Evolutionary conservation across 164 flowering plant species (phyloP), one percentile per base, ranked within the genome.

Genomic region (Houttuynia cordata): DNA sequence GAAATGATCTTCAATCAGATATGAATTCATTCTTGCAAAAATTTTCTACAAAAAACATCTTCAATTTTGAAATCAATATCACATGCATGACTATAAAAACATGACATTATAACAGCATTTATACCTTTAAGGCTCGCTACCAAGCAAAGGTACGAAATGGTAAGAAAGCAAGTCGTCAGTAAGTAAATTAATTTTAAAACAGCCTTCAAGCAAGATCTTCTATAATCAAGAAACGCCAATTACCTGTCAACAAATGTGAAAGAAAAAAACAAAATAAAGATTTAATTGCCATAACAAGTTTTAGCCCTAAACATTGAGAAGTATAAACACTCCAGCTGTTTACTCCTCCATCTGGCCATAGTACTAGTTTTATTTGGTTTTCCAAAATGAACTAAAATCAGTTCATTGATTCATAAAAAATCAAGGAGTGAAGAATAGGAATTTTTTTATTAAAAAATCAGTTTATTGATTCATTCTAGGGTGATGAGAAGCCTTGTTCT

Each of bases 51-150:
- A 15, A 47, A 8, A 23, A 34, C 0, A 18, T 57, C 21, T 57
- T 30, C 30, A 54, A 1, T 23, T 19, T 37, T 41, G 18, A 1
- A 42, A 24, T 56, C 42, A 24, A 23, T 8, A 15, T 3, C 10
- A 39, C 3, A 45, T 21, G 1, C 7, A 34, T 25, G 23, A 10
- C 12, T 39, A 9, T 25, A 15, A 34, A 34, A 54, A 24, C n/a
- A n/a, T 30, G 37, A 30, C 37, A 30, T 30, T 6, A 30, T 30
- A 23, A 34, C 23, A 39, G 14, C 37, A 24, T 34, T 25, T 63
- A 67, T 78, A 89, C 97, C 92, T 85, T 90, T 59, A 90, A 64
- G 68, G 97, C 87, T 67, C 86, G 85, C 97, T 90, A 88, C 59
- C 58, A 59, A 55, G 53, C 51, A 67, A 67, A 24, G 61, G 68